phyloP scores from a whole-genome alignment of 345 rosid species.

The Laguncularia racemosa region DNA sequence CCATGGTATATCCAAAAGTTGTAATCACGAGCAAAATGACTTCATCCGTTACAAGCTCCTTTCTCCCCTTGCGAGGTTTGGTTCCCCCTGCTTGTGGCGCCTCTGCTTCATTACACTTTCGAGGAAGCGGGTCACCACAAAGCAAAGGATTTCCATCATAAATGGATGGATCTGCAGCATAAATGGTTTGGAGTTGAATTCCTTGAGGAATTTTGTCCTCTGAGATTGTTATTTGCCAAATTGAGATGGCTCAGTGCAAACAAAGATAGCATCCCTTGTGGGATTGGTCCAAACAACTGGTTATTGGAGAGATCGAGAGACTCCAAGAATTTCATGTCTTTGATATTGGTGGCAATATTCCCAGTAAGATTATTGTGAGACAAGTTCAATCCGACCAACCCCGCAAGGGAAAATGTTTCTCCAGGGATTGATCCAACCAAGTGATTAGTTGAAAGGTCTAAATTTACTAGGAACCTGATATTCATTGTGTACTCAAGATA shows the following conservation, averaged over 20 bases:
- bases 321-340: conserved; percentile 2
- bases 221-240: conserved; percentile 1
- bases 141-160: too few species aligned
- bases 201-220: conserved; percentile 1
- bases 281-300: too few species aligned
- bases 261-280: too few species aligned
- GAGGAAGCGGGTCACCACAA: too few species aligned
- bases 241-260: too few species aligned
- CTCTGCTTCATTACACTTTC: neutral
- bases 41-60: neutral
- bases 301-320: conserved; percentile 17
- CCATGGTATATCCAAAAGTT: too few species aligned
- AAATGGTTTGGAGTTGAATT: neutral
- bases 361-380: conserved; percentile 14
- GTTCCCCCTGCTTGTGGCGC: neutral
- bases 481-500: neutral
- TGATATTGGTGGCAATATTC: conserved; percentile 5
- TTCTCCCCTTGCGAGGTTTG: too few species aligned
- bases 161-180: too few species aligned
- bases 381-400: conserved; percentile 13
- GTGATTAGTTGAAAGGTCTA: conserved; percentile 15
- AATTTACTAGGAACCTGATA: conserved; percentile 5
- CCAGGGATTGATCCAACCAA: neutral
- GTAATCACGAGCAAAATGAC: neutral
- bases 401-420: conserved; percentile 3